Evolutionary conservation across 108 stramenopile genomes (phyloP).

Genomic region (Cyclotella kingstonii): DNA sequence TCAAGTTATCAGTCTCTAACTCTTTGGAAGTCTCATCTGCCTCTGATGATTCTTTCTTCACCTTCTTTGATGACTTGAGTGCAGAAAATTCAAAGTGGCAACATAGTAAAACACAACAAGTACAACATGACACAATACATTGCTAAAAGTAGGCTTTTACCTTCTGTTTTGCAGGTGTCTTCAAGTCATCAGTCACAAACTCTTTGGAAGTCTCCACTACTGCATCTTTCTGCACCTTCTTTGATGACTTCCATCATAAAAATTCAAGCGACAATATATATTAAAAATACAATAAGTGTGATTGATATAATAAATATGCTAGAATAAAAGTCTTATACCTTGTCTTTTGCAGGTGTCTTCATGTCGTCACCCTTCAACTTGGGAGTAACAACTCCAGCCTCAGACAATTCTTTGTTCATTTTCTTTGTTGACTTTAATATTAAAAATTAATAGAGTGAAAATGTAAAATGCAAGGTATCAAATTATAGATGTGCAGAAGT

Average conservation of each 20-base stretch:
- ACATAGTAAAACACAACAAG: too few relatives aligned
- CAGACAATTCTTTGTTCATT: slow-evolving; percentile 37
- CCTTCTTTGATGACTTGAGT: slow-evolving; percentile 44
- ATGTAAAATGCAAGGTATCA: neutral
- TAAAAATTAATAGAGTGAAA: neutral
- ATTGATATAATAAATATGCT: neutral
- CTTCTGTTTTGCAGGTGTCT: too few relatives aligned
- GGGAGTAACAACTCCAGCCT: slow-evolving; percentile 10
- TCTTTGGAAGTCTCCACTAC: neutral
- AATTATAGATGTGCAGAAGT: neutral
- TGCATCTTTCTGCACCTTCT: slow-evolving; percentile 51
- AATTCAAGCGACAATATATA: neutral
- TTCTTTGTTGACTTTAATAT: slow-evolving; percentile 30
- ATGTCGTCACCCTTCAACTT: neutral
- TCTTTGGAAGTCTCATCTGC: neutral
- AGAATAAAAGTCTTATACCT: neutral
- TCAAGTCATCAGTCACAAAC: too few relatives aligned
- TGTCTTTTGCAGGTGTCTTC: neutral
- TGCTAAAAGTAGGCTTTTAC: too few relatives aligned
- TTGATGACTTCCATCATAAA: slow-evolving; percentile 15
- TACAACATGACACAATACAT: too few relatives aligned
- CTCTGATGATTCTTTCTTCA: slow-evolving; percentile 54
- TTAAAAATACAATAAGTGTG: neutral
- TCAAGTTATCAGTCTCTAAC: too few relatives aligned
- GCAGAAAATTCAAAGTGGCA: too few relatives aligned